Evolutionary conservation across 768 basidiomycete genomes (phyloP).

Genomic region (Grammothele lineata): DNA sequence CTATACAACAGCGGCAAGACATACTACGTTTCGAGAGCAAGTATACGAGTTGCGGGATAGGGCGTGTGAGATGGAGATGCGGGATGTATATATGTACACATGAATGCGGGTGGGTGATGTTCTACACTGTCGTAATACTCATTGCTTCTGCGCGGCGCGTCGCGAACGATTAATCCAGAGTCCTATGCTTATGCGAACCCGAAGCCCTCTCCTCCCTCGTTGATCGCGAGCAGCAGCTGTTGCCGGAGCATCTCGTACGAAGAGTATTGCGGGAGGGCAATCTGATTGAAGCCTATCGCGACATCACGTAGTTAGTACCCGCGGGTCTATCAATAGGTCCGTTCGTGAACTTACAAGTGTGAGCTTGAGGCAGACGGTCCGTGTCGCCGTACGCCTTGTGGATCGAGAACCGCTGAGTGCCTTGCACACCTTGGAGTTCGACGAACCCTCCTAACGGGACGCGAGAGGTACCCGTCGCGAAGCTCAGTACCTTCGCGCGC

Average conservation of each 20-base stretch:
- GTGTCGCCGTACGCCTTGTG: conserved; percentile 89
- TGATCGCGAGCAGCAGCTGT: conserved; percentile 86
- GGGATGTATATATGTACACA: conserved; percentile 16
- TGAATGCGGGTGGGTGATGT: conserved; percentile 5
- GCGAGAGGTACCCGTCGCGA: conserved; percentile 89
- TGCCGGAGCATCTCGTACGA: conserved; percentile 96
- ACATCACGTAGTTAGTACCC: conserved; percentile 1
- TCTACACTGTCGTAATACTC: conserved; percentile 14
- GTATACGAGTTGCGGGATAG: background rate
- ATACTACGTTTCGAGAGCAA: background rate
- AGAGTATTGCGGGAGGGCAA: conserved; percentile 90
- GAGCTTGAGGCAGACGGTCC: conserved; percentile 83
- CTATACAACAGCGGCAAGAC: too few species aligned
- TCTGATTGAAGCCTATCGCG: conserved; percentile 81
- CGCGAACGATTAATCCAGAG: background rate
- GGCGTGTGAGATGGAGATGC: conserved; percentile 1
- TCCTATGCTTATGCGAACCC: conserved; percentile 57
- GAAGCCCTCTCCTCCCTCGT: conserved; percentile 95
- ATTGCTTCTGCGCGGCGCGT: conserved; percentile 5
- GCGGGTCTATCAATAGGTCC: background rate
- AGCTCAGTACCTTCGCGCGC: conserved; percentile 93
- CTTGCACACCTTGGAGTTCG: conserved; percentile 93
- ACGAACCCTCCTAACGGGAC: conserved; percentile 94
- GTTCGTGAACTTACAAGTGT: conserved; percentile 72
- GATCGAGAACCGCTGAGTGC: conserved; percentile 92